Evolutionary conservation across 2,329 filamentous ascomycete species (phyloP).

Genomic region (Colletotrichum tamarilloi): DNA sequence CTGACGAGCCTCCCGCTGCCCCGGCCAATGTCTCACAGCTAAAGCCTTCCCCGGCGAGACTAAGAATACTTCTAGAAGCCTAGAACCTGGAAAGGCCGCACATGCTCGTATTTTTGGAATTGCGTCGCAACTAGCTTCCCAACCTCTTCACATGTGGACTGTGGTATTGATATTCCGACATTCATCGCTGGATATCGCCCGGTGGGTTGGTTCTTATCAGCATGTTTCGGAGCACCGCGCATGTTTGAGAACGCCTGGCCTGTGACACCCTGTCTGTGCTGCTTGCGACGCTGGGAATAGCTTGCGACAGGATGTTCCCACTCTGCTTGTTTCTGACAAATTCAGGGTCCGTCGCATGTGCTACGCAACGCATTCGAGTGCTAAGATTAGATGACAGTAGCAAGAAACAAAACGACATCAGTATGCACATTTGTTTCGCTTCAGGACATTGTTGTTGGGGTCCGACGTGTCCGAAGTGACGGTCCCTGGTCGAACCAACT

Average conservation of each 20-base stretch:
- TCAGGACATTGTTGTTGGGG: background rate
- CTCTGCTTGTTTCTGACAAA: slow-evolving; percentile 10
- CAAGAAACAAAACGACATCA: background rate
- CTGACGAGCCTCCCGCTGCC: background rate
- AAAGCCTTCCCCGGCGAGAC: background rate
- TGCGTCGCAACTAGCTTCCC: background rate
- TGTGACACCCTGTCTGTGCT: slow-evolving; percentile 24
- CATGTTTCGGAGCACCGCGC: background rate
- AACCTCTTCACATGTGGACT: background rate
- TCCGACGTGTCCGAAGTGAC: background rate
- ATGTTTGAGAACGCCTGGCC: slow-evolving; percentile 22
- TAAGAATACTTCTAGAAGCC: slow-evolving; percentile 14
- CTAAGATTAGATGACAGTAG: slow-evolving; percentile 21
- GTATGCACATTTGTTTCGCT: background rate
- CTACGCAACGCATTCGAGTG: background rate
- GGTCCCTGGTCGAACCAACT: background rate
- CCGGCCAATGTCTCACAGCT: background rate
- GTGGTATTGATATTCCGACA: background rate
- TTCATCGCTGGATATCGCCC: background rate
- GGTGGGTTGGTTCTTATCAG: background rate
- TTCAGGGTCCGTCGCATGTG: slow-evolving; percentile 17
- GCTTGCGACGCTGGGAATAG: slow-evolving; percentile 27
- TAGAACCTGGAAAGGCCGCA: background rate
- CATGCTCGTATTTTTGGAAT: background rate
- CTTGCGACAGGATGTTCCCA: slow-evolving; percentile 18